phyloP scores from a whole-genome alignment of 2,329 filamentous ascomycete species.

The Penicillium concentricum region DNA sequence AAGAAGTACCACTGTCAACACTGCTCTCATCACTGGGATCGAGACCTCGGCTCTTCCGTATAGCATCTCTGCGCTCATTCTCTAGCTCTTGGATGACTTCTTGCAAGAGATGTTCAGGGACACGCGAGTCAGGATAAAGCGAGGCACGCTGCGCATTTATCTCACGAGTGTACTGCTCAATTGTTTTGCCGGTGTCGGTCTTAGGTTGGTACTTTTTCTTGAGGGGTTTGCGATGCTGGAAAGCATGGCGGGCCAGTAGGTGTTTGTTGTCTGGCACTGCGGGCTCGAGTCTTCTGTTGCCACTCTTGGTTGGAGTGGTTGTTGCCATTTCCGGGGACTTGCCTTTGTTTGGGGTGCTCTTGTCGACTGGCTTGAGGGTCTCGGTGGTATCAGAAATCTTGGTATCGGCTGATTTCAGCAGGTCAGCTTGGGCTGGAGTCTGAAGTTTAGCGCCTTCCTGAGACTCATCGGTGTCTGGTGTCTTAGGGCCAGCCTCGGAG shows the following conservation, averaged over 20 bases:
- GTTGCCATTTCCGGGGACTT: background rate
- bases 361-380: background rate
- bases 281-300: background rate
- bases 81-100: constrained; percentile 3
- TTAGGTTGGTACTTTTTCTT: constrained; percentile 5
- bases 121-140: background rate
- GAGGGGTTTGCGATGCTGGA: constrained; percentile 3
- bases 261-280: background rate
- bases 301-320: background rate
- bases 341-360: background rate
- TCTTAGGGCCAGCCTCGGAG: background rate
- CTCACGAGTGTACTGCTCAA: constrained; percentile 7
- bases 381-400: background rate
- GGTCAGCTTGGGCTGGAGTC: background rate
- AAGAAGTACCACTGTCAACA: background rate
- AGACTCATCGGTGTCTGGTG: constrained; percentile 4
- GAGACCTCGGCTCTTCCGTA: background rate
- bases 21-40: background rate
- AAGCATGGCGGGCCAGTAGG: background rate
- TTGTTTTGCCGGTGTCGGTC: constrained; percentile 2
- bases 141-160: background rate
- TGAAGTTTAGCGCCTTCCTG: background rate
- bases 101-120: background rate
- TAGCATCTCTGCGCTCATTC: background rate
- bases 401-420: background rate